Conservation (phyloP, 805 yeast genomes). For the Wickerhamomyces ciferrii region DNA sequence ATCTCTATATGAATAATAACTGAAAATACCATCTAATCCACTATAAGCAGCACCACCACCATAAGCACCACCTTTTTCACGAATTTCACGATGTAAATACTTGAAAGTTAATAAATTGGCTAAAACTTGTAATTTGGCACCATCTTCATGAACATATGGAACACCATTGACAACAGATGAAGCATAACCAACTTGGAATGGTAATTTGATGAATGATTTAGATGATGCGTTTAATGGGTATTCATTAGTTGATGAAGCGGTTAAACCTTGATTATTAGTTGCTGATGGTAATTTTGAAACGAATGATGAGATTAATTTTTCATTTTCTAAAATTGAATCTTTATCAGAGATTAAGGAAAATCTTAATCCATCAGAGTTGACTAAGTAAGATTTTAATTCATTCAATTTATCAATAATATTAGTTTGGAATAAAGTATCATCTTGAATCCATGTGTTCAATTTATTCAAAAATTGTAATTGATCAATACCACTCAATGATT, state of each 20-base stretch:
- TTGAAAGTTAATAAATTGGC: conserved; percentile 79
- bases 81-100: conserved; percentile 78
- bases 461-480: conserved; percentile 69
- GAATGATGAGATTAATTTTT: conserved; percentile 25
- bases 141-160: conserved; percentile 62
- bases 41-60: conserved; percentile 92
- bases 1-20: conserved; percentile 89
- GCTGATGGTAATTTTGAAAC: conserved; percentile 20
- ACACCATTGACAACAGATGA: conserved; percentile 66
- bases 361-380: conserved; percentile 37
- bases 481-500: conserved; percentile 65
- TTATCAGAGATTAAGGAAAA: conserved; percentile 58
- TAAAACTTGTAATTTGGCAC: conserved; percentile 80
- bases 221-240: conserved; percentile 13
- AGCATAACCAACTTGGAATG: conserved; percentile 85
- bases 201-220: conserved; percentile 58
- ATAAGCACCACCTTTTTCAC: conserved; percentile 97
- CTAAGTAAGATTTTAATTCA: conserved; percentile 41
- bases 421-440: conserved; percentile 40
- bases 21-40: conserved; percentile 73
- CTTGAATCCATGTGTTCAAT: conserved; percentile 45
- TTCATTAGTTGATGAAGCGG: conserved; percentile 4
- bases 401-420: conserved; percentile 63
- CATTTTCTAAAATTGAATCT: conserved; percentile 24
- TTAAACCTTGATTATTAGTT: neutral